Percentiles rank a stretch among this genome's conserved stretches.
Conservation (phyloP, 1,284 basidiomycete species). For the Gomphus sp. region DNA sequence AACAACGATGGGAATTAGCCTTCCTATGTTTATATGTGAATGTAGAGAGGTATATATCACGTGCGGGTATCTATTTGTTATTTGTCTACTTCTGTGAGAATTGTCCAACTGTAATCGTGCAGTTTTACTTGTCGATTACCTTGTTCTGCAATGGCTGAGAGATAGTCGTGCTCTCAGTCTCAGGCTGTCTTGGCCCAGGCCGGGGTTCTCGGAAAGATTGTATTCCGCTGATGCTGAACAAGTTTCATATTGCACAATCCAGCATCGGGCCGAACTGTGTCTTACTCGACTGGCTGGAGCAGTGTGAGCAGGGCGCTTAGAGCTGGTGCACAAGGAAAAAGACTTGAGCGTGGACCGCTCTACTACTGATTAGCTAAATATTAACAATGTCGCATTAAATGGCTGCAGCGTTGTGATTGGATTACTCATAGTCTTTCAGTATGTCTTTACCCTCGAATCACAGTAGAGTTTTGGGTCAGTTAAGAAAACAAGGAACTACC, state of each 20-base stretch:
- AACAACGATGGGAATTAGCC: constrained; percentile 70
- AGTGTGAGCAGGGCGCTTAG: neutral
- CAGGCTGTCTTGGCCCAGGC: neutral
- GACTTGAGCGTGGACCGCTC: neutral
- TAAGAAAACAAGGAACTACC: too few relatives aligned
- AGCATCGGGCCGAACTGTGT: neutral
- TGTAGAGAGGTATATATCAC: neutral
- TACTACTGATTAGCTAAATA: too few relatives aligned
- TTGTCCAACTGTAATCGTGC: neutral
- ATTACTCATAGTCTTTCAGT: too few relatives aligned
- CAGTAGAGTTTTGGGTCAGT: too few relatives aligned
- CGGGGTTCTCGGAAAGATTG: neutral
- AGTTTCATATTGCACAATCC: neutral
- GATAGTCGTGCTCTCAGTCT: neutral
- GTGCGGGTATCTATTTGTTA: neutral
- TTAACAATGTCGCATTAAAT: too few relatives aligned
- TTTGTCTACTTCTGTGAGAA: neutral
- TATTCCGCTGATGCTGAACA: neutral
- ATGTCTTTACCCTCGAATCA: too few relatives aligned
- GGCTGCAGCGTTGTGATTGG: too few relatives aligned
- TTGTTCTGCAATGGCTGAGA: neutral
- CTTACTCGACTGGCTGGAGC: neutral
- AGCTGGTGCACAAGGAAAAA: neutral
- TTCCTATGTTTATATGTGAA: constrained; percentile 83
- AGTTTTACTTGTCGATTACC: neutral